Conservation (phyloP, 306 rosid species). For the Rosa rugosa region DNA sequence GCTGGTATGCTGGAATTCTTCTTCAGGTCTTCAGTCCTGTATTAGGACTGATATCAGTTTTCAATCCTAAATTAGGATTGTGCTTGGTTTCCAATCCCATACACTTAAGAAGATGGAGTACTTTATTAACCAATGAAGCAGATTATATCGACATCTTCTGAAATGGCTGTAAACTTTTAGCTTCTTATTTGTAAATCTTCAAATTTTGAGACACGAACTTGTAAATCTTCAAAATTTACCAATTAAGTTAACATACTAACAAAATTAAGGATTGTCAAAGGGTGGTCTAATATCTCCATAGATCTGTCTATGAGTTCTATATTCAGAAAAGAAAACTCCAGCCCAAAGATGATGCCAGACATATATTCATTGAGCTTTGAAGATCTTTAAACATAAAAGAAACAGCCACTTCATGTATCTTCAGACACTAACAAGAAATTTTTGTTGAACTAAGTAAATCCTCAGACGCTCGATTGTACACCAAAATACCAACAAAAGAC, state of each 20-base stretch:
- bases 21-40: too few species aligned
- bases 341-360: neutral
- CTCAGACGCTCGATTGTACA: neutral
- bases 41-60: too few species aligned
- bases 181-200: neutral
- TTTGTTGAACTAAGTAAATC: neutral
- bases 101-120: too few species aligned
- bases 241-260: too few species aligned
- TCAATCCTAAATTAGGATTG: too few species aligned
- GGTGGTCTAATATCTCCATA: neutral
- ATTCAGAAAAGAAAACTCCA: neutral
- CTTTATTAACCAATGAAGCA: too few species aligned
- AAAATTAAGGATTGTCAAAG: neutral
- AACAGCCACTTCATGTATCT: neutral
- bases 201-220: neutral
- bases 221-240: neutral
- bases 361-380: neutral
- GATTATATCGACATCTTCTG: too few species aligned
- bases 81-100: too few species aligned
- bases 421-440: neutral
- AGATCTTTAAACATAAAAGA: neutral
- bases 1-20: too few species aligned
- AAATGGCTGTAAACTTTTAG: too few species aligned
- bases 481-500: neutral
- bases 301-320: neutral